phyloP scores from a whole-genome alignment of 2,329 filamentous ascomycete species.

The Botryotinia calthae region DNA sequence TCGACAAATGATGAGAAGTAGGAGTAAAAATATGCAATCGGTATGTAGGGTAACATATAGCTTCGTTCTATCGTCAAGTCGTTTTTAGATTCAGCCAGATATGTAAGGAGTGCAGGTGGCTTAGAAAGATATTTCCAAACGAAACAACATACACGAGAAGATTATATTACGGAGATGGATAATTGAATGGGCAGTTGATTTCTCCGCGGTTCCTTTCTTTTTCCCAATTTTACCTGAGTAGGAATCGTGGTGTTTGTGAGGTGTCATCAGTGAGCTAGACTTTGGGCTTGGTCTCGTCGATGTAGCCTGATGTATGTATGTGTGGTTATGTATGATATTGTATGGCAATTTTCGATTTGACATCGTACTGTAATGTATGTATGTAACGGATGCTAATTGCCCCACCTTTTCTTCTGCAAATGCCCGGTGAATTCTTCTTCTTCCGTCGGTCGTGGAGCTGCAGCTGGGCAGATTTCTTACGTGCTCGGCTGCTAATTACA shows the following conservation, averaged over 20 bases:
- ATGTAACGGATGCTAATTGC: slow-evolving; percentile 6
- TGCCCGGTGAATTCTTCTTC: slow-evolving; percentile 6
- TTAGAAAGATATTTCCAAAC: not conserved
- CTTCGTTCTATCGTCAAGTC: not conserved
- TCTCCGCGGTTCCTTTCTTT: not conserved
- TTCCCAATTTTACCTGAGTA: not conserved
- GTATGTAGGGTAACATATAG: slow-evolving; percentile 1
- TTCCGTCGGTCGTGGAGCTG: slow-evolving; percentile 17
- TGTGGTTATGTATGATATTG: not conserved
- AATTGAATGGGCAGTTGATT: not conserved
- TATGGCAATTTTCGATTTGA: slow-evolving; percentile 14
- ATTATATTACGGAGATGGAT: not conserved
- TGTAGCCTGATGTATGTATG: slow-evolving; percentile 14
- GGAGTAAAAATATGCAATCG: not conserved
- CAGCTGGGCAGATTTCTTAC: slow-evolving; percentile 14
- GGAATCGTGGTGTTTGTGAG: not conserved
- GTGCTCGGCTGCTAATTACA: slow-evolving; percentile 1
- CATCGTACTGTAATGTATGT: not conserved
- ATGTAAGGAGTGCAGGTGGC: not conserved
- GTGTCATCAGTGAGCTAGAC: slow-evolving; percentile 1
- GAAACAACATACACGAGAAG: not conserved
- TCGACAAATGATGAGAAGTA: not conserved
- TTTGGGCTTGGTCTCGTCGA: slow-evolving; percentile 3
- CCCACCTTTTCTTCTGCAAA: slow-evolving; percentile 20
- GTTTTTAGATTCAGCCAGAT: slow-evolving; percentile 13